Base-by-base conservation (phyloP, 495 filamentous ascomycete genomes). In the Lophiostoma macrostomum region DNA sequence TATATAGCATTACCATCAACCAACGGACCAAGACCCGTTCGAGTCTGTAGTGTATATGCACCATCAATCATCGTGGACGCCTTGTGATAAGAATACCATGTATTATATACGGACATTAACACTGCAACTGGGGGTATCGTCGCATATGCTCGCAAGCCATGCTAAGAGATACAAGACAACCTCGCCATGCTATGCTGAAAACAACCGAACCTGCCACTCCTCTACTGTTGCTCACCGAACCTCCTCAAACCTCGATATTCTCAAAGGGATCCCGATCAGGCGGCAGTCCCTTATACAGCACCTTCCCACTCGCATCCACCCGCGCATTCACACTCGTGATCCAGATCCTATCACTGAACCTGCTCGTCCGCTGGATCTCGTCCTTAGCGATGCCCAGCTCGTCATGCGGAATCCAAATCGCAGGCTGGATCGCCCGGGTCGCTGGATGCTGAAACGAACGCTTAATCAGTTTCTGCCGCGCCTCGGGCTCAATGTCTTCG, bases 401-500 rank as follows among this genome's bases (percentile, higher is more conserved):
- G 65, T 98, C 93, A 30, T 89, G 79, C 7, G 93, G 93, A 37
- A 98, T 91, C 93, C 93, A 97, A 37, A 97, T 81, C 10, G 87
- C 87, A 0, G 93, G 93, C 25, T 90, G 75, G 45, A 87, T 83
- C 10, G 94, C 87, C 32, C 91, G 81, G 18, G 96, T 73, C 4
- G 93, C 93, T 38, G 85, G 81, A 65, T 98, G 93, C 72, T 89
- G 85, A 71, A 97, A 98, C 16, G 91, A 90, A 46, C 87, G 83
- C 50, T 85, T 83, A 7, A 96, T 87, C 29, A 97, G 77, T 56
- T 82, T 78, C 63, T 97, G 91, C 56, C 93, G 80, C 69, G 96
- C 90, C 45, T 91, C 87, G 0, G 91, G 88, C 19, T 87, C 93
- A 38, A 98, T 76, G 71, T 97, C 93, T 67, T 97, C 93, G 41